These are phyloP conservation scores for Boletus huronensis DNA, from an alignment of 768 basidiomycete species.

Conservation along the genomic window DNA sequence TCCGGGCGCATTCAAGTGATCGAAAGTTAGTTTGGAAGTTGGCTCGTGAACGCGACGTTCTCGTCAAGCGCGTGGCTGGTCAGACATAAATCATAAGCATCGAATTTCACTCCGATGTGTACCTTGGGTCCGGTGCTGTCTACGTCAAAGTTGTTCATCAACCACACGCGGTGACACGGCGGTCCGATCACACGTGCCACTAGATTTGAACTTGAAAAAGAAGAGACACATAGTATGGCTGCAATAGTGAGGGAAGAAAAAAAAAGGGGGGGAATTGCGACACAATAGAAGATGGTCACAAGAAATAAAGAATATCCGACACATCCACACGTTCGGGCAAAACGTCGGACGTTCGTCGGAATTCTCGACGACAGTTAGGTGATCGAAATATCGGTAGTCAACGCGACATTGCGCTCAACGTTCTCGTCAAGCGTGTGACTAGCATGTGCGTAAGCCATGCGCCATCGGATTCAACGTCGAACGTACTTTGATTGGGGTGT, in stretches of 20 bases:
- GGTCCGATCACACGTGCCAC: background rate
- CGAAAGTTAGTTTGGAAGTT: background rate
- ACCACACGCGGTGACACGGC: no score
- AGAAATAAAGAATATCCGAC: background rate
- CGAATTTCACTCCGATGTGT: no score
- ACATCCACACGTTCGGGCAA: background rate
- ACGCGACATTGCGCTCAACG: no score
- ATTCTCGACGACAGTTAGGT: background rate
- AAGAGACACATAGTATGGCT: background rate
- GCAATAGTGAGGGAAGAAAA: background rate
- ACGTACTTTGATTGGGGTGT: background rate
- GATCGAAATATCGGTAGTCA: background rate
- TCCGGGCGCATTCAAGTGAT: no score
- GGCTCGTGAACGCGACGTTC: constrained; percentile 1
- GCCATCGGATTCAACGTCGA: background rate
- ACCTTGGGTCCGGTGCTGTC: background rate
- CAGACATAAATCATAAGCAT: no score
- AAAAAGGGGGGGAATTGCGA: background rate
- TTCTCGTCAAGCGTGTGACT: background rate
- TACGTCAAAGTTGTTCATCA: background rate
- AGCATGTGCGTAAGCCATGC: background rate
- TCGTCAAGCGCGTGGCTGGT: background rate
- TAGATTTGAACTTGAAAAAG: no score
- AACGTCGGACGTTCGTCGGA: background rate
- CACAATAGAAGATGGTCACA: background rate